Percentiles rank a stretch among this genome's conserved stretches.
Conservation (phyloP, 2,329 filamentous ascomycete species). For the Tolypocladium nubicola region DNA sequence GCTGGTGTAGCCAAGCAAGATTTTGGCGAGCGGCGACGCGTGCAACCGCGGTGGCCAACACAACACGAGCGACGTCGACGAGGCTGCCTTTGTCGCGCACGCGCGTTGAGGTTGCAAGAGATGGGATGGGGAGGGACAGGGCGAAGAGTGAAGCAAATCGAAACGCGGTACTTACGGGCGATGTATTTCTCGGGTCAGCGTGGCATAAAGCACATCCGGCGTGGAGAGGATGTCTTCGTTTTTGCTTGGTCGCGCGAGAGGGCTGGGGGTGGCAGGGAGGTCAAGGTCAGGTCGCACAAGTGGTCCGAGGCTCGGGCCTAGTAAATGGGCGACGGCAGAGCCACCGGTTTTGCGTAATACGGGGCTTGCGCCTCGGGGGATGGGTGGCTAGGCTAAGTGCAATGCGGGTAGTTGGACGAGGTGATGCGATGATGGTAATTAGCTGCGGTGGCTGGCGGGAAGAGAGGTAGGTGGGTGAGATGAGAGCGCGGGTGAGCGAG, state of each 20-base stretch:
- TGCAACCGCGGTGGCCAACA: constrained; percentile 3
- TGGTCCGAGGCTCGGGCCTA: constrained; percentile 9
- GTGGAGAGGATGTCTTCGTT: constrained; percentile 8
- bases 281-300: constrained; percentile 11
- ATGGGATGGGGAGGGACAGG: neutral
- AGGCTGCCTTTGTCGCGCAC: constrained; percentile 1
- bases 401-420: constrained; percentile 3
- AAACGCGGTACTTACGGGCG: constrained; percentile 5
- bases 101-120: neutral
- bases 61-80: constrained; percentile 1
- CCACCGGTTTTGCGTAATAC: constrained; percentile 13
- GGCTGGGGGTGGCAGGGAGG: constrained; percentile 8
- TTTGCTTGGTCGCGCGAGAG: constrained; percentile 8
- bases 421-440: constrained; percentile 1
- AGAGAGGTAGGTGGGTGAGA: neutral
- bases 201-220: constrained; percentile 13
- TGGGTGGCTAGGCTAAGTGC: constrained; percentile 1
- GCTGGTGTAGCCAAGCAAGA: constrained; percentile 9
- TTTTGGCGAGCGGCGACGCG: constrained; percentile 7
- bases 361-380: constrained; percentile 7
- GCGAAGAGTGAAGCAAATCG: constrained; percentile 2
- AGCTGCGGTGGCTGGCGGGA: constrained; percentile 1
- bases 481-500: neutral
- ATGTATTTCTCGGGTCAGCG: constrained; percentile 17
- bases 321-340: constrained; percentile 8